Percentiles rank a stretch among this genome's conserved stretches.
These are phyloP conservation scores for Xylaria sp. DNA, from an alignment of 2,329 filamentous ascomycete genomes.

Conservation along the genomic window DNA sequence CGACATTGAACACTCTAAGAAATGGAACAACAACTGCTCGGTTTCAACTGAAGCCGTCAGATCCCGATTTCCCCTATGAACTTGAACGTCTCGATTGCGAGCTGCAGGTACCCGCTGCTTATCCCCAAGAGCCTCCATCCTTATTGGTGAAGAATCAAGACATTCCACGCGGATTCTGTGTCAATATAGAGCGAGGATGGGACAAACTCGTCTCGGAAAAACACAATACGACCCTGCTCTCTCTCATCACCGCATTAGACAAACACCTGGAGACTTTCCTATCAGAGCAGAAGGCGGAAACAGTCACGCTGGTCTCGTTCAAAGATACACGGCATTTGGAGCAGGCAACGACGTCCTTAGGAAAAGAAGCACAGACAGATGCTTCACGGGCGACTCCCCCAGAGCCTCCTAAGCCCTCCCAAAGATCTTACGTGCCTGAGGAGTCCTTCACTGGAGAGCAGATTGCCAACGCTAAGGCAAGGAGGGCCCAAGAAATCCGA, in stretches of 20 bases:
- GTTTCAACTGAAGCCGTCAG: slow-evolving; percentile 73
- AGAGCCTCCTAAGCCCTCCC: slow-evolving; percentile 15
- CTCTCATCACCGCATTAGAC: slow-evolving; percentile 72
- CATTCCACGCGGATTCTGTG: slow-evolving; percentile 73
- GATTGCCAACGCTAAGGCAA: slow-evolving; percentile 65
- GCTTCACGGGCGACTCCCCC: slow-evolving; percentile 16
- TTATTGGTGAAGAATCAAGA: slow-evolving; percentile 70
- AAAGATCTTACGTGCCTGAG: slow-evolving; percentile 48
- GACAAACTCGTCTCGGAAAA: slow-evolving; percentile 64
- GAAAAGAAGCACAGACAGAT: slow-evolving; percentile 21
- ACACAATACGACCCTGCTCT: slow-evolving; percentile 64
- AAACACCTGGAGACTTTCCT: slow-evolving; percentile 73
- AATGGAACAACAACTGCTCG: slow-evolving; percentile 61
- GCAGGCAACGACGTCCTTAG: slow-evolving; percentile 23
- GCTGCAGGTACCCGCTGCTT: slow-evolving; percentile 67
- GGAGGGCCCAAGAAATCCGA: slow-evolving; percentile 68
- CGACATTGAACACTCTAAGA: slow-evolving; percentile 50
- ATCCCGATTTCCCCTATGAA: slow-evolving; percentile 85
- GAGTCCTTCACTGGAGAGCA: slow-evolving; percentile 63
- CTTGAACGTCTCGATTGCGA: slow-evolving; percentile 71
- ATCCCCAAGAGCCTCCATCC: slow-evolving; percentile 63
- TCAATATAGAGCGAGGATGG: slow-evolving; percentile 80
- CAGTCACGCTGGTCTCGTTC: slow-evolving; percentile 70
- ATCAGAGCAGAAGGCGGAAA: slow-evolving; percentile 72
- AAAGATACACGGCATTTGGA: slow-evolving; percentile 60